Conservation (phyloP, 352 stramenopile genomes). For the Phytophthora brassicae region DNA sequence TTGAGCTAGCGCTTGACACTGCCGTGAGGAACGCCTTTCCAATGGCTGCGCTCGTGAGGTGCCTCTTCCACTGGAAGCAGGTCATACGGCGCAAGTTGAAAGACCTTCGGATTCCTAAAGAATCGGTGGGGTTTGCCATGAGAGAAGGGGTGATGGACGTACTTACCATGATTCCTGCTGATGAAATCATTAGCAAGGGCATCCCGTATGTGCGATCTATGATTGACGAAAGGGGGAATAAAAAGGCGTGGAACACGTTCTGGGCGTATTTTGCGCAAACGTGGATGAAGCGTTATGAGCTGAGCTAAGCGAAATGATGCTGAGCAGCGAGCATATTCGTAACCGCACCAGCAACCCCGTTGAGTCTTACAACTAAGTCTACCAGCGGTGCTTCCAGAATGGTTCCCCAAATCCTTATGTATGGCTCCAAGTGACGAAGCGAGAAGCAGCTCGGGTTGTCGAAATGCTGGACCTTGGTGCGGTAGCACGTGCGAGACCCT, state of each 20-base stretch:
- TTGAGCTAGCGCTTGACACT: background rate
- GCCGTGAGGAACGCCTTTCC: background rate
- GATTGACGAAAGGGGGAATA: background rate
- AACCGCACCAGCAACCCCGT: conserved; percentile 13
- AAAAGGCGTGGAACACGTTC: conserved; percentile 5
- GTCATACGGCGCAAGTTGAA: background rate
- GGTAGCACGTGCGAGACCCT: background rate
- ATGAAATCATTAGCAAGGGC: background rate
- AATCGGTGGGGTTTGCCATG: background rate
- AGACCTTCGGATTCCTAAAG: background rate
- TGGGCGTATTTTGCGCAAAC: conserved; percentile 3
- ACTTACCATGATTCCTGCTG: conserved; percentile 1
- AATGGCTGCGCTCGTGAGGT: background rate
- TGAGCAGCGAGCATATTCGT: background rate
- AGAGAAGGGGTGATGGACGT: background rate
- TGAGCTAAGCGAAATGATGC: background rate
- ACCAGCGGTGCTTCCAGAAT: background rate
- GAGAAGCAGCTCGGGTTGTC: background rate
- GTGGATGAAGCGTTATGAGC: background rate
- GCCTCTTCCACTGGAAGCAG: conserved; percentile 9
- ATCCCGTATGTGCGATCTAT: background rate
- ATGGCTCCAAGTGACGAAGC: background rate
- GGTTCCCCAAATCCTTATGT: background rate
- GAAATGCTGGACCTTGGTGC: background rate
- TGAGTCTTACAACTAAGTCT: background rate